Conservation (phyloP, 176 grass and related monocot genomes). For the Bothriochloa decipiens region DNA sequence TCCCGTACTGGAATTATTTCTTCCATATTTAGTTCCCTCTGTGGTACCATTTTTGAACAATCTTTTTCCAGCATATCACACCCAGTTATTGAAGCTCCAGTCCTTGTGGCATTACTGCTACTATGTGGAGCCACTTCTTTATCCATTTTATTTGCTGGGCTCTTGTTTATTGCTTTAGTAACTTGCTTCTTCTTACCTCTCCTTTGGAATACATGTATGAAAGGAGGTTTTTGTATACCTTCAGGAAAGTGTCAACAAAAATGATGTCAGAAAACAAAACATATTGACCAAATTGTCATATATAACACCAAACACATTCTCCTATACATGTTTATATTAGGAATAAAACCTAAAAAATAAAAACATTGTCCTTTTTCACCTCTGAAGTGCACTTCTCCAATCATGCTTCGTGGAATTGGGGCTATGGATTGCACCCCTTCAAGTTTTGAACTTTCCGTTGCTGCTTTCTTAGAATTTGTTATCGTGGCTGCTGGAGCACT, state of each 20-base stretch:
- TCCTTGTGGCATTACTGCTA: constrained; percentile 14
- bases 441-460: constrained; percentile 1
- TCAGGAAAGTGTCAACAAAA: constrained; percentile 8
- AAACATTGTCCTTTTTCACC: background rate
- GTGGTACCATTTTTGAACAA: constrained; percentile 6
- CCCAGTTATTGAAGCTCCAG: constrained; percentile 9
- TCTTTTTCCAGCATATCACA: constrained; percentile 1
- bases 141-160: constrained; percentile 26
- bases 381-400: constrained; percentile 1
- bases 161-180: background rate
- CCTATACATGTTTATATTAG: background rate
- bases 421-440: background rate
- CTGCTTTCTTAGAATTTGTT: background rate
- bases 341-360: background rate
- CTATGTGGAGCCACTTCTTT: constrained; percentile 9
- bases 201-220: constrained; percentile 37
- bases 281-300: background rate
- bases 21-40: constrained; percentile 3
- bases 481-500: background rate
- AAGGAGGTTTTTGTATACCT: constrained; percentile 34
- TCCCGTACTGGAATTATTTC: background rate
- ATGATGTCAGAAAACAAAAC: constrained; percentile 26
- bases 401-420: background rate
- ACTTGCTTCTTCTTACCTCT: constrained; percentile 24
- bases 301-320: background rate